Base-by-base conservation (phyloP, 2,329 filamentous ascomycete species). In the Penicillium oxalicum region DNA sequence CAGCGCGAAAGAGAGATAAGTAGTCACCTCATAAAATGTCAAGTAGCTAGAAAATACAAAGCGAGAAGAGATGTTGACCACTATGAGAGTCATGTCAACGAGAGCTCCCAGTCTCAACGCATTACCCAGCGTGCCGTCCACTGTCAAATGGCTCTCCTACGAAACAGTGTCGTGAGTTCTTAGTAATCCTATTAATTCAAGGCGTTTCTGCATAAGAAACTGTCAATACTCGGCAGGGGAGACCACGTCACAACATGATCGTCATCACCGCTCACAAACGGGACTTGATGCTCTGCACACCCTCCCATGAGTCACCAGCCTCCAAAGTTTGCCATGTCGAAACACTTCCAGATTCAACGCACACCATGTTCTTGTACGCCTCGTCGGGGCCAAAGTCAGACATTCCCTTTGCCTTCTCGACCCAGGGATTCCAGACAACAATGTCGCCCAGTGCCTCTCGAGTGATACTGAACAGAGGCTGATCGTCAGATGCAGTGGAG, bases 401-500 rank as follows among this genome's bases (percentile, higher is more conserved):
- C 73, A 95, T 95, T 4, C 78, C 78, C 60, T 83, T 81, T 1
- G 88, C 83, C 75, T 94, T 95, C 55, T 91, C 88, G 36, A 79
- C 77, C 90, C 91, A 96, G 1, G 93, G 93, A 71, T 98, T 98
- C 93, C 93, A 98, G 28, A 97, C 87, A 1, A 96, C 91, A 12
- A 93, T 84, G 58, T 97, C 88, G 53, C 81, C 80, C 57, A 98
- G 78, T 57, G 89, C 91, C 70, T 96, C 89, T 53, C 93, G 82
- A 36, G 86, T 81, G 47, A 97, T 77, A 51, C 83, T 82, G 73
- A 87, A 90, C 44, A 79, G 74, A 11, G 83, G 76, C 62, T 79
- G 78, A 40, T 77, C 70, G 38, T 73, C 82, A 0, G 81, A 82
- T 2, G 61, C 51, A 4, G 67, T 61, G 9, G 66, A 53, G 9